These are phyloP conservation scores for Simplicillium sp. DNA, from an alignment of 2,329 filamentous ascomycete genomes.

Conservation along the genomic window DNA sequence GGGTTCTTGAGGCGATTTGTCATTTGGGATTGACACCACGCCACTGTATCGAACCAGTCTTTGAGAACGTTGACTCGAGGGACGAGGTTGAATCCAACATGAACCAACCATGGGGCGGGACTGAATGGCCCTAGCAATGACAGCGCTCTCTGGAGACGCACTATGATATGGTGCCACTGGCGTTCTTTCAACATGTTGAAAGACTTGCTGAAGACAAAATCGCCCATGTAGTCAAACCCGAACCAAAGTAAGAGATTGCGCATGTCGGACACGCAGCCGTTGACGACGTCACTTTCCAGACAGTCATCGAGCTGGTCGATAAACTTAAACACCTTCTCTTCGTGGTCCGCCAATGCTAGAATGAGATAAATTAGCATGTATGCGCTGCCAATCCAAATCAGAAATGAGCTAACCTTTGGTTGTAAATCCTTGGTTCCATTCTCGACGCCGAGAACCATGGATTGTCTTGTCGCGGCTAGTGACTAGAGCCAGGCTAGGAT, in stretches of 20 bases:
- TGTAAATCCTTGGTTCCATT: conserved; percentile 14
- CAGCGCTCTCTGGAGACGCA: no score
- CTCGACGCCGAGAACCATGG: conserved; percentile 11
- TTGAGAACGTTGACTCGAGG: conserved; percentile 9
- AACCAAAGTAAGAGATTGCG: conserved; percentile 18
- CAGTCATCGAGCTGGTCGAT: conserved; percentile 10
- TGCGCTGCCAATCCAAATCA: no score
- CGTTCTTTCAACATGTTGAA: conserved; percentile 21
- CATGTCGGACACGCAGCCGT: conserved; percentile 7
- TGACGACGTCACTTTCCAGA: conserved; percentile 10
- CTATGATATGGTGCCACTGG: conserved; percentile 17
- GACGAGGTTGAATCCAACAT: conserved; percentile 9
- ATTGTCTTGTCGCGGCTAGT: conserved; percentile 12
- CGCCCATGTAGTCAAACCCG: conserved; percentile 24
- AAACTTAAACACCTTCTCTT: conserved; percentile 9
- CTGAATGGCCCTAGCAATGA: no score
- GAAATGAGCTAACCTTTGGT: conserved; percentile 8
- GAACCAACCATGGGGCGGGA: no score
- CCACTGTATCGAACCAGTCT: conserved; percentile 13
- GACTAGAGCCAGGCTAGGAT: conserved; percentile 10
- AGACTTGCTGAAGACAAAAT: conserved; percentile 22
- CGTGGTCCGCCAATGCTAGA: conserved; percentile 9
- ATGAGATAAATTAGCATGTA: no score
- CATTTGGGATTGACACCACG: conserved; percentile 13
- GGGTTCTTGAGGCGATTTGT: no score